Evolutionary conservation across 306 rosid species (phyloP).

Genomic region (Corylus heterophylla): DNA sequence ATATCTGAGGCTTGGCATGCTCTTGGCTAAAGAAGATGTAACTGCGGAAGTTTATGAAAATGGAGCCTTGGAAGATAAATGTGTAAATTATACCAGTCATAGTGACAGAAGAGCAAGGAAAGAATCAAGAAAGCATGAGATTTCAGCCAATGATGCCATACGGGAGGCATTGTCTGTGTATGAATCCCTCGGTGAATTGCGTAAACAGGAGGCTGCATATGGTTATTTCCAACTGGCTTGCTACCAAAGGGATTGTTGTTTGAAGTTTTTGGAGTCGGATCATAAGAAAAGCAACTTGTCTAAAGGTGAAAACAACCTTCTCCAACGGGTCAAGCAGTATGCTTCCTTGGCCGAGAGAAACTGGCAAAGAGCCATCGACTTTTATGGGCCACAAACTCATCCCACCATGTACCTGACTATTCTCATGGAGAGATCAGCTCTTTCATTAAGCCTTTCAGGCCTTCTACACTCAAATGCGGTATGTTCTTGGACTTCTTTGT

Average conservation of each 20-base stretch:
- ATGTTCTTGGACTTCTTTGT: slow-evolving; percentile 41
- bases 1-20: slow-evolving; percentile 92
- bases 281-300: slow-evolving; percentile 47
- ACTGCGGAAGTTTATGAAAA: slow-evolving; percentile 70
- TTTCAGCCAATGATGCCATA: slow-evolving; percentile 93
- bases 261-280: slow-evolving; percentile 70
- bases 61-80: slow-evolving; percentile 48
- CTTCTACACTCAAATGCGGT: slow-evolving; percentile 67
- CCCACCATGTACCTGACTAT: slow-evolving; percentile 73
- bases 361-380: slow-evolving; percentile 85
- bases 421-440: slow-evolving; percentile 79
- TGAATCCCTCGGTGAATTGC: slow-evolving; percentile 83
- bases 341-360: slow-evolving; percentile 89
- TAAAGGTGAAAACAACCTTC: slow-evolving; percentile 55
- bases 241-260: slow-evolving; percentile 84
- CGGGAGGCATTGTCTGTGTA: slow-evolving; percentile 82
- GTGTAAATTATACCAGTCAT: slow-evolving; percentile 31
- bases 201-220: slow-evolving; percentile 93
- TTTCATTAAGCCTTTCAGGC: slow-evolving; percentile 57
- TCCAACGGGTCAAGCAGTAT: slow-evolving; percentile 86
- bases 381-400: slow-evolving; percentile 79
- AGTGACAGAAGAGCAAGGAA: slow-evolving; percentile 49
- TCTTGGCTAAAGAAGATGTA: slow-evolving; percentile 83
- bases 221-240: slow-evolving; percentile 88
- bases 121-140: slow-evolving; percentile 68